A percentile compares a stretch with the other conserved stretches of the same genome.
Conservation (phyloP, 1,284 basidiomycete genomes). For the Ustilago xerochloae region DNA sequence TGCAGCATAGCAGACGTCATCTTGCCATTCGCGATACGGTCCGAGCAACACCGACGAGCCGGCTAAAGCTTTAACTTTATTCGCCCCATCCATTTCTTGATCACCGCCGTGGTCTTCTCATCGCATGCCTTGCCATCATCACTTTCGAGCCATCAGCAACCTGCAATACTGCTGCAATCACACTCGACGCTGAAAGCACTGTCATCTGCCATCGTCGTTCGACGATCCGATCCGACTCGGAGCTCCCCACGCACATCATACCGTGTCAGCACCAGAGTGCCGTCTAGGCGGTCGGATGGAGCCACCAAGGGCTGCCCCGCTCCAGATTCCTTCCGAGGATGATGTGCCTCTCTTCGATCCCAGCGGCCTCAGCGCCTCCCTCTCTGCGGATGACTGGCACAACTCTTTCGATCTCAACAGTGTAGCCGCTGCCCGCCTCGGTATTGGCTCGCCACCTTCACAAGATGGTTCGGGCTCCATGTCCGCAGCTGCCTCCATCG, state of each 20-base stretch:
- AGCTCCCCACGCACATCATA: background rate
- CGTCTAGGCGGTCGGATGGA: slow-evolving; percentile 43
- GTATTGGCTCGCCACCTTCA: slow-evolving; percentile 41
- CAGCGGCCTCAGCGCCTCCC: slow-evolving; percentile 49
- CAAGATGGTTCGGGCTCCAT: slow-evolving; percentile 24
- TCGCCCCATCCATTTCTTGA: background rate
- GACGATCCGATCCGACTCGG: background rate
- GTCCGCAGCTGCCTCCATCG: slow-evolving; percentile 22
- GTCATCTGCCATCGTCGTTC: background rate
- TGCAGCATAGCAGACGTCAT: no score
- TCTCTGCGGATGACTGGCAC: slow-evolving; percentile 51
- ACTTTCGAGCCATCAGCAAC: background rate
- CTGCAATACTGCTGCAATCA: background rate
- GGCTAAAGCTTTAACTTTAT: background rate
- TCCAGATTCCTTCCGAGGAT: slow-evolving; percentile 51
- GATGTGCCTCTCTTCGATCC: slow-evolving; percentile 51
- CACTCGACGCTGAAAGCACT: background rate
- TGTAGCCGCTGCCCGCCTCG: slow-evolving; percentile 47
- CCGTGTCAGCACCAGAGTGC: slow-evolving; percentile 16
- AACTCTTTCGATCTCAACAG: slow-evolving; percentile 44
- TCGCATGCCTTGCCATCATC: background rate
- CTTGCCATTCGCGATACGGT: no score
- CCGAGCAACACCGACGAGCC: background rate
- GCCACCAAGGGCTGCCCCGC: slow-evolving; percentile 34
- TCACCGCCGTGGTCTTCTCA: background rate